phyloP scores from a whole-genome alignment of 176 grass and related monocot genomes.

The Raddia distichophylla region DNA sequence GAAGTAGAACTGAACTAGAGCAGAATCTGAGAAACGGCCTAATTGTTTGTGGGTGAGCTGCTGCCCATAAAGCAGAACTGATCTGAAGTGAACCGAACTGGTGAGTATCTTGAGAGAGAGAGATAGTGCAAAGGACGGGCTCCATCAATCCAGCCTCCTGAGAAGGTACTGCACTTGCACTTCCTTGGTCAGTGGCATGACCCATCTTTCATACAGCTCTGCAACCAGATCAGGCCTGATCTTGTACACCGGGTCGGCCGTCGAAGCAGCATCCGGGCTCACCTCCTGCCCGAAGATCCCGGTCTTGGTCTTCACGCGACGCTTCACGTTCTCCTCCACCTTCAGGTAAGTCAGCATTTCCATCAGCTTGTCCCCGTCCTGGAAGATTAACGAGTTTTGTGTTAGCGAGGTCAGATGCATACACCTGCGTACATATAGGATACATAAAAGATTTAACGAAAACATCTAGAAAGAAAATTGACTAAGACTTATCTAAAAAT shows the following conservation, averaged over 20 bases:
- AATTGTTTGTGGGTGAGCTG: background rate
- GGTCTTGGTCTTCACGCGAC: constrained; percentile 52
- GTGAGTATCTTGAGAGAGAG: background rate
- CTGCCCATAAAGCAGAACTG: background rate
- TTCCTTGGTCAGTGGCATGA: constrained; percentile 71
- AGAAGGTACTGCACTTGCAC: constrained; percentile 66
- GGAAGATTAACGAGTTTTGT: constrained; percentile 18
- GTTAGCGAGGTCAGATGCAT: background rate
- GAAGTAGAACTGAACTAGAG: background rate
- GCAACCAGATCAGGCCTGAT: constrained; percentile 50
- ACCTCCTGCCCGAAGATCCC: constrained; percentile 59
- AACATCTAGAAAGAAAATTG: too few species aligned
- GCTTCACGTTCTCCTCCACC: constrained; percentile 45
- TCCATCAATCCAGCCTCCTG: constrained; percentile 53
- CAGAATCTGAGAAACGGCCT: background rate
- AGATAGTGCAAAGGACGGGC: background rate
- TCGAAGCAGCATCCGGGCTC: background rate
- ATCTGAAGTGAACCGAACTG: background rate
- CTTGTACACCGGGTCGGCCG: constrained; percentile 31
- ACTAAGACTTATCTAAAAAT: too few species aligned
- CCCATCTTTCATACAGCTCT: constrained; percentile 52
- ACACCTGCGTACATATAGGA: too few species aligned
- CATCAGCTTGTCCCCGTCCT: constrained; percentile 53
- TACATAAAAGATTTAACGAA: too few species aligned
- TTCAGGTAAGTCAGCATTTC: constrained; percentile 48